Evolutionary conservation across 352 stramenopile genomes (phyloP).

Genomic region (Pythium grandisporangium): DNA sequence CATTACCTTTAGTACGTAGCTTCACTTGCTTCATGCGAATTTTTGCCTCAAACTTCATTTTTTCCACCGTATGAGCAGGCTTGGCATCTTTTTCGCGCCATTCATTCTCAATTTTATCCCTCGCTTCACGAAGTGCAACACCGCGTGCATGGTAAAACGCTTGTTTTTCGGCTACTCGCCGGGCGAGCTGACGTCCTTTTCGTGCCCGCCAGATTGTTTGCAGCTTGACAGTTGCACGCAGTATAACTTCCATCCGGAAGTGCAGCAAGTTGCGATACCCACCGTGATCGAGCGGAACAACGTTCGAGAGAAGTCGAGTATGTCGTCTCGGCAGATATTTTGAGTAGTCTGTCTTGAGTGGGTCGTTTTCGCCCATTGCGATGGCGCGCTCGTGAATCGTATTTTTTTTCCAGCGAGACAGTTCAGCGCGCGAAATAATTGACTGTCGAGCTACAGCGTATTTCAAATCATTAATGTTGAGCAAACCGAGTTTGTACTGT

Average conservation of each 20-base stretch:
- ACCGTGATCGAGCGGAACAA: conserved; percentile 84
- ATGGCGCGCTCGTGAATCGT: conserved; percentile 84
- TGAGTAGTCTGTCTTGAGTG: conserved; percentile 89
- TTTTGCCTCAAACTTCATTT: conserved; percentile 92
- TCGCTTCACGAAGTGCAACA: conserved; percentile 59
- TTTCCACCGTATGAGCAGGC: conserved; percentile 63
- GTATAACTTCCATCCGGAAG: conserved; percentile 61
- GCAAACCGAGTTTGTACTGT: conserved; percentile 82
- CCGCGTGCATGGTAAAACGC: conserved; percentile 86
- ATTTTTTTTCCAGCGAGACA: conserved; percentile 61
- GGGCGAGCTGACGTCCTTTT: conserved; percentile 57
- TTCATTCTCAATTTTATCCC: conserved; percentile 45
- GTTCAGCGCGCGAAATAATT: conserved; percentile 30
- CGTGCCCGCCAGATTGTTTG: conserved; percentile 78
- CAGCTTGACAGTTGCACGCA: conserved; percentile 64
- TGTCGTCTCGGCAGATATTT: conserved; percentile 79
- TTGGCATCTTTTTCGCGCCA: conserved; percentile 70
- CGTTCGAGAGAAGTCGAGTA: conserved; percentile 68
- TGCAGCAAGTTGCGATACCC: conserved; percentile 81
- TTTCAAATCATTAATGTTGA: conserved; percentile 87
- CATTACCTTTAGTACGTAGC: conserved; percentile 77
- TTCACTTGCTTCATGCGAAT: conserved; percentile 91
- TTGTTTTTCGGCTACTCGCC: conserved; percentile 71
- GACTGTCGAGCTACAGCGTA: conserved; percentile 53
- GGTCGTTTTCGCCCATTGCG: conserved; percentile 87